A percentile compares a stretch with the other conserved stretches of the same genome.
phyloP scores from a whole-genome alignment of 2,329 filamentous ascomycete species.

The Venturia aucupariae region DNA sequence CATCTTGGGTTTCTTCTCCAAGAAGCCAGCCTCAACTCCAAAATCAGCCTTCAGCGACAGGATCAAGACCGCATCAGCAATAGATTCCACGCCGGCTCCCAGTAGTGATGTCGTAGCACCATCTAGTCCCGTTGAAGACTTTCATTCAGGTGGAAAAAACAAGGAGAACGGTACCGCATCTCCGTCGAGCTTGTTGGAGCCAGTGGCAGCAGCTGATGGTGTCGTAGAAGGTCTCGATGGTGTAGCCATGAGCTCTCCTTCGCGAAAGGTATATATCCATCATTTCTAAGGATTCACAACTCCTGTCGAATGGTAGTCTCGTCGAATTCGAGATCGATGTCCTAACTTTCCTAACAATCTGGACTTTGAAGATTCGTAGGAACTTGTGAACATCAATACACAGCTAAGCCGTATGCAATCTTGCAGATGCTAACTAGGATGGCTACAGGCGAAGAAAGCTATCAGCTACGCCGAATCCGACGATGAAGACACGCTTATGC shows the following conservation, averaged over 20 bases:
- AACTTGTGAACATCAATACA: no score
- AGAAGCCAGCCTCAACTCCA: constrained; percentile 23
- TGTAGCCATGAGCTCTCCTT: constrained; percentile 2
- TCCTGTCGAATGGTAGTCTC: no score
- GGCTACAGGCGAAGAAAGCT: constrained; percentile 45
- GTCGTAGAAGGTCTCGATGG: constrained; percentile 19
- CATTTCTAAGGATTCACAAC: not conserved
- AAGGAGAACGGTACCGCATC: constrained; percentile 43
- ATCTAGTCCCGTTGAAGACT: constrained; percentile 45
- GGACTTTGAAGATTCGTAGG: no score
- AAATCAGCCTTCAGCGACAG: constrained; percentile 20
- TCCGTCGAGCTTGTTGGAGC: constrained; percentile 30
- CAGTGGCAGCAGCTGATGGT: constrained; percentile 22
- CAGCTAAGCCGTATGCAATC: no score
- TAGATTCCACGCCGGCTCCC: constrained; percentile 60
- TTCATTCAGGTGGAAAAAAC: constrained; percentile 35
- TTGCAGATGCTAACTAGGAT: not conserved
- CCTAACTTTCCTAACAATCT: no score
- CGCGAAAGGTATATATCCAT: constrained; percentile 11
- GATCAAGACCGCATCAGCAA: constrained; percentile 41
- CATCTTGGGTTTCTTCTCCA: constrained; percentile 66
- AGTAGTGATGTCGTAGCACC: constrained; percentile 69
- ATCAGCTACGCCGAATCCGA: constrained; percentile 77
- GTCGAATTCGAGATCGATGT: not conserved
- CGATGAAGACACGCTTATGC: constrained; percentile 58